phyloP scores from a whole-genome alignment of 768 basidiomycete genomes.

The Xerocomus spinulosus region DNA sequence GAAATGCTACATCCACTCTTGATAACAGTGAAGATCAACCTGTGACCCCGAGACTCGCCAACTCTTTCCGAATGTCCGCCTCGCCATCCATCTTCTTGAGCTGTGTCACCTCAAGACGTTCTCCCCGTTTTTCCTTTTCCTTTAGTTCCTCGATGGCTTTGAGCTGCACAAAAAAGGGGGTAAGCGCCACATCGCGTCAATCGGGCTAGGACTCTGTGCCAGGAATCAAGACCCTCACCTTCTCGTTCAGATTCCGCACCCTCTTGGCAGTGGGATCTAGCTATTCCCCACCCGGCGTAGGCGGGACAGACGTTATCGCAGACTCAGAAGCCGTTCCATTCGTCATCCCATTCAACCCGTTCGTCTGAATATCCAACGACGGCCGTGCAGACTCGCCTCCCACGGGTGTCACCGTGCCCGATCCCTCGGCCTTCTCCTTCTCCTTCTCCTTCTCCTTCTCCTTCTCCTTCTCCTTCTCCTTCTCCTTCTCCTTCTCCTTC shows the following conservation, averaged over 20 bases:
- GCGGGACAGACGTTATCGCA: slow-evolving; percentile 35
- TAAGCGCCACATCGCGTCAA: background rate
- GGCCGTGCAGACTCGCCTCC: slow-evolving; percentile 27
- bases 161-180: slow-evolving; percentile 45
- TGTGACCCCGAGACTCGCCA: slow-evolving; percentile 38
- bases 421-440: slow-evolving; percentile 40
- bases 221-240: slow-evolving; percentile 52
- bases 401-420: slow-evolving; percentile 27
- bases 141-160: slow-evolving; percentile 99
- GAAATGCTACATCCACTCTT: too few relatives aligned
- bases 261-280: slow-evolving; percentile 87
- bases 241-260: slow-evolving; percentile 91
- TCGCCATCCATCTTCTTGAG: slow-evolving; percentile 96
- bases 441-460: too few relatives aligned
- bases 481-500: too few relatives aligned
- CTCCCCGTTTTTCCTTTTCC: slow-evolving; percentile 84
- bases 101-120: slow-evolving; percentile 91
- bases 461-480: too few relatives aligned
- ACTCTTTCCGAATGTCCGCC: slow-evolving; percentile 76
- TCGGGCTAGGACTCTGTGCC: too few relatives aligned
- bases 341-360: slow-evolving; percentile 18
- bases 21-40: too few relatives aligned
- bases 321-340: slow-evolving; percentile 9
- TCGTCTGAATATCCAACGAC: slow-evolving; percentile 36
- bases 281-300: slow-evolving; percentile 54